Base-by-base conservation (phyloP, 768 basidiomycete species). In the Psilocybe tampanensis region DNA sequence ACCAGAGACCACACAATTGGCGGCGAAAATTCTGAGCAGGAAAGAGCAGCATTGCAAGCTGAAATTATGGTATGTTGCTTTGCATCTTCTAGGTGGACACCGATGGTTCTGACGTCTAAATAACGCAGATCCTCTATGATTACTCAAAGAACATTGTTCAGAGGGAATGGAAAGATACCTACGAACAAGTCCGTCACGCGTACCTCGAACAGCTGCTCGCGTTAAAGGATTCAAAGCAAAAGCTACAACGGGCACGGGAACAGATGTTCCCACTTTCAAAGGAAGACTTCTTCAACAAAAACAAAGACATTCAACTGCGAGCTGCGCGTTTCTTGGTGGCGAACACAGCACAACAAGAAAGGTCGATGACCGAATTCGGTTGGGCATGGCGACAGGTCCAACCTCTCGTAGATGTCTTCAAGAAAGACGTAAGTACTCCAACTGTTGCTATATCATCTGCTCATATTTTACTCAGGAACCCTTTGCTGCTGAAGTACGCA, bases 351-450 rank as follows among this genome's bases (percentile, higher is more conserved):
- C 72, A 68, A 32, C 73, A 77, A 58, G 85, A 86, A 52, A 77
- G 59, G 62, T 79, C 82, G 74, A 62, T 79, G 65, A 62, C 59
- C 24, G 74, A 83, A 51, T 86, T 73, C 64, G 69, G 72, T 0
- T 88, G 86, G 86, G 74, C 76, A 0, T 83, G 72, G 70, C 72
- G 77, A 39, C 78, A 80, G 52, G 79, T 80, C 18, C 61, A 72
- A 13, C 76, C 81, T 2, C 71, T 87, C 42, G 59, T 70, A 34
- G 66, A 74, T 0, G 67, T 68, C 3, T 84, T 76, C 62, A 64
- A 72, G 33, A 63, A 65, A 26, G 75, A 80, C 58, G 82, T 85
- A 60, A 60, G 80, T 68, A 3, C 18, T 50, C 50, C 17, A 21
- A n/a, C n/a, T n/a, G n/a, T n/a, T n/a, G n/a, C 24, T 22, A 22